phyloP scores from a whole-genome alignment of 345 rosid genomes.

The Cochlearia excelsa region DNA sequence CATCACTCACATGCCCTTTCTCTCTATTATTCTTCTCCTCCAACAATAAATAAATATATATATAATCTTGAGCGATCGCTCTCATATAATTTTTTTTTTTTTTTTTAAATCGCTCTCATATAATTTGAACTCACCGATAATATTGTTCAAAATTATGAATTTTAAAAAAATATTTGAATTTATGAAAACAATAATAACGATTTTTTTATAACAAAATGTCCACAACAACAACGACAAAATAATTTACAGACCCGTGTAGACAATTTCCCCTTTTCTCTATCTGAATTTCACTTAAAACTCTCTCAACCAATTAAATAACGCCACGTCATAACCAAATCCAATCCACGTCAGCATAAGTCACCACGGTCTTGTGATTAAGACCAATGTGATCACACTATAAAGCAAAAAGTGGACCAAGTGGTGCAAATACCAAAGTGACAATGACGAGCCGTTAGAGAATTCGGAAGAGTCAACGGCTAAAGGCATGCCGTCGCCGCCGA shows the following conservation, averaged over 20 bases:
- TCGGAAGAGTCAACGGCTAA: constrained; percentile 80
- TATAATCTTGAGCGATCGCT: not conserved
- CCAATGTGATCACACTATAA: constrained; percentile 23
- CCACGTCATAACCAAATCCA: constrained; percentile 21
- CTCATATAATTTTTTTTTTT: not conserved
- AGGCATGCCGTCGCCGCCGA: constrained; percentile 81
- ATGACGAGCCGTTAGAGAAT: constrained; percentile 43
- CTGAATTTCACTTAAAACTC: constrained; percentile 19
- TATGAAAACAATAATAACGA: not conserved
- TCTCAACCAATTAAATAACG: constrained; percentile 10
- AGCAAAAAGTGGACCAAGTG: constrained; percentile 21
- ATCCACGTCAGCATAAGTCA: constrained; percentile 16
- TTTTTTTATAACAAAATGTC: constrained; percentile 6
- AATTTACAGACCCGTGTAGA: constrained; percentile 32
- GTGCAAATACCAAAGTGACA: constrained; percentile 16
- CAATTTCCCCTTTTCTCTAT: constrained; percentile 11
- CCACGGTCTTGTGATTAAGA: constrained; percentile 16
- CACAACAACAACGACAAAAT: constrained; percentile 24
- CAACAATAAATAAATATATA: no score
- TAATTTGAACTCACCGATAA: constrained; percentile 1
- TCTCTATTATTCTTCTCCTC: constrained; percentile 30
- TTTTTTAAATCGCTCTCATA: not conserved
- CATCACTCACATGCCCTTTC: constrained; percentile 39
- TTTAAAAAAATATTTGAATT: not conserved
- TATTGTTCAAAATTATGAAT: not conserved